Percentiles rank a stretch among this genome's conserved stretches.
Conservation (phyloP, 2,329 filamentous ascomycete species). For the Proliferodiscus dingleyae region DNA sequence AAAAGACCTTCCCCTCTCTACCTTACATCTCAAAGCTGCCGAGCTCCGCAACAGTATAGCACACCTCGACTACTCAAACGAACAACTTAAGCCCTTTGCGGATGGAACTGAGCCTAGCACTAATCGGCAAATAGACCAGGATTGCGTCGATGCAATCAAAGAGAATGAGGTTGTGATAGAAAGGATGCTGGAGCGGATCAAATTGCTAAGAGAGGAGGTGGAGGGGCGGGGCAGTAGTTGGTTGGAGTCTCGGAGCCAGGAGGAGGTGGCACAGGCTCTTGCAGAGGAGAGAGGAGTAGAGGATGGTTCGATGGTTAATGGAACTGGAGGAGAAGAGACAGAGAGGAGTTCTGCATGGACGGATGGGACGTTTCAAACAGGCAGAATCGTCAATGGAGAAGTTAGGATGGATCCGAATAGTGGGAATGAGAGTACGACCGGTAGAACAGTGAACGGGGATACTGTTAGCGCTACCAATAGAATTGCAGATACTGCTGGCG, state of each 20-base stretch:
- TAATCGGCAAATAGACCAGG: constrained; percentile 50
- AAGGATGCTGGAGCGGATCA: constrained; percentile 62
- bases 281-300: constrained; percentile 36
- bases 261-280: constrained; percentile 35
- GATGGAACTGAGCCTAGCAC: constrained; percentile 33
- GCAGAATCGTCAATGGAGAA: constrained; percentile 48
- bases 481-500: constrained; percentile 32
- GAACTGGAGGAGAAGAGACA: constrained; percentile 18
- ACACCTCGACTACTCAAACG: constrained; percentile 70
- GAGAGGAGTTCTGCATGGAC: constrained; percentile 43
- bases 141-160: constrained; percentile 68
- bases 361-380: constrained; percentile 60
- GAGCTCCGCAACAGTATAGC: constrained; percentile 71
- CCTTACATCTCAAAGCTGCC: constrained; percentile 67
- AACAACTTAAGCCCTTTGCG: constrained; percentile 65
- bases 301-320: constrained; percentile 24
- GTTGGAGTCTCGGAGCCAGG: constrained; percentile 49
- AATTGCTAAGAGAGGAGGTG: constrained; percentile 60
- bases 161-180: constrained; percentile 67
- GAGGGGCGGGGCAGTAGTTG: constrained; percentile 49
- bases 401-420: constrained; percentile 38
- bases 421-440: constrained; percentile 2
- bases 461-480: constrained; percentile 11
- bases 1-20: constrained; percentile 56
- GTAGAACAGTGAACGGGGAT: constrained; percentile 6